Evolutionary conservation across 2,329 filamentous ascomycete genomes (phyloP).

Genomic region (Phaeosphaeria sp.): DNA sequence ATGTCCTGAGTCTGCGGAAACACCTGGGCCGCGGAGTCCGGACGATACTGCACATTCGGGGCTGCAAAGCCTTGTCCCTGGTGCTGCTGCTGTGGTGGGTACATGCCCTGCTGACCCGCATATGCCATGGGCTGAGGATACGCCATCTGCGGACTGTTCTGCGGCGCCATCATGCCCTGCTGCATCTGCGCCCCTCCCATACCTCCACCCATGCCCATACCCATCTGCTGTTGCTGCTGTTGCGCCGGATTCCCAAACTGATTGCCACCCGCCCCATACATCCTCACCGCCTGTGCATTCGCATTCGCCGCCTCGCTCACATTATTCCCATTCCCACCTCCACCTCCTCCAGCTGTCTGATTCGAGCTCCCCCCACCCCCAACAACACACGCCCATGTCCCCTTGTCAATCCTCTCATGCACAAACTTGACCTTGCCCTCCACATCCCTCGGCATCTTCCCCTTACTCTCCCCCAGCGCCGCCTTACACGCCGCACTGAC

Average conservation of each 20-base stretch:
- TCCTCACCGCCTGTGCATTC: constrained; percentile 1
- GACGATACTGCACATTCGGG: not conserved
- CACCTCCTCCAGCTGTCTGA: not conserved
- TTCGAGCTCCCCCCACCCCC: constrained; percentile 4
- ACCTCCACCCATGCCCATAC: not conserved
- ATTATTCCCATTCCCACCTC: not conserved
- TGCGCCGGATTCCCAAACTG: constrained; percentile 5
- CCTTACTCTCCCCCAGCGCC: constrained; percentile 11
- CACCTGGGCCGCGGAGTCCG: not conserved
- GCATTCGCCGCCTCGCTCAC: not conserved
- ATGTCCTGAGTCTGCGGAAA: not conserved
- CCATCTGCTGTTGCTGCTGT: constrained; percentile 6
- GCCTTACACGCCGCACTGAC: constrained; percentile 20
- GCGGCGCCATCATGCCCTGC: constrained; percentile 1
- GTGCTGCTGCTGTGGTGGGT: not conserved
- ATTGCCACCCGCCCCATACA: constrained; percentile 4
- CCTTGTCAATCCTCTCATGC: constrained; percentile 26
- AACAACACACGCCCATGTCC: constrained; percentile 31
- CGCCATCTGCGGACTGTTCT: not conserved
- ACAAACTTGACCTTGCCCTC: constrained; percentile 35
- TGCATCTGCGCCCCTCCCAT: too few relatives aligned
- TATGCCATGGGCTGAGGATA: not conserved
- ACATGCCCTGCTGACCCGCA: not conserved
- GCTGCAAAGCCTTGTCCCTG: not conserved
- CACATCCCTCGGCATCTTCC: constrained; percentile 35